A percentile compares a stretch with the other conserved stretches of the same genome.
phyloP scores from a whole-genome alignment of 83 land plant genomes.

The Picea mariana region DNA sequence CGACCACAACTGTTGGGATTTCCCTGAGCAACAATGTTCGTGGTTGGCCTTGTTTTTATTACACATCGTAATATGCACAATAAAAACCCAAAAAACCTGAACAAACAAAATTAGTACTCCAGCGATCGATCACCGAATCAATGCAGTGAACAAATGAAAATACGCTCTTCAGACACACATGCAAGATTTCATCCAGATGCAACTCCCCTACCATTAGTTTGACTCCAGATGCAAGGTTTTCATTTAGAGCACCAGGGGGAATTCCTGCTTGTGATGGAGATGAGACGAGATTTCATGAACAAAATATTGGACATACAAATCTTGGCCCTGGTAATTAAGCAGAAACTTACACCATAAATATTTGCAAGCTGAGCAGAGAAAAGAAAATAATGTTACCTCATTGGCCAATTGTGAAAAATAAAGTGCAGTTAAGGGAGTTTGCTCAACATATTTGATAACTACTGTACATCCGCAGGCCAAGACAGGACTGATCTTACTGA shows the following conservation, averaged over 20 bases:
- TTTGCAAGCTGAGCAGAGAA: neutral
- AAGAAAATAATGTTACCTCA: slow-evolving; percentile 31
- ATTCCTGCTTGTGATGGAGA: slow-evolving; percentile 18
- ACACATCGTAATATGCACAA: too few species aligned
- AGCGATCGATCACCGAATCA: too few species aligned
- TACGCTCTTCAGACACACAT: too few species aligned
- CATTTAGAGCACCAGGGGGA: slow-evolving; percentile 24
- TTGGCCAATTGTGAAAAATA: slow-evolving; percentile 45
- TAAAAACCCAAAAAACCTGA: too few species aligned
- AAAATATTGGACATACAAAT: neutral
- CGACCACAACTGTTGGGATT: too few species aligned
- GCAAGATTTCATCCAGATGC: too few species aligned
- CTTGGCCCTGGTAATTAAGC: neutral
- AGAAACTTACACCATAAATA: neutral
- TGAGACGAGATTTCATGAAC: neutral
- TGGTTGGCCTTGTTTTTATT: too few species aligned
- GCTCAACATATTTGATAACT: slow-evolving; percentile 53
- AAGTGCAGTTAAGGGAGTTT: slow-evolving; percentile 59
- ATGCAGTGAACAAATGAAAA: too few species aligned
- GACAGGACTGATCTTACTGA: slow-evolving; percentile 42
- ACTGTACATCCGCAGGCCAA: slow-evolving; percentile 51
- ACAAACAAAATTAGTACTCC: too few species aligned
- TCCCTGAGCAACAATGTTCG: too few species aligned
- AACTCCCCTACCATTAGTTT: too few species aligned
- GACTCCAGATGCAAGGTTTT: too few species aligned